These are phyloP conservation scores for Nevesoporus exiguus DNA, from an alignment of 768 basidiomycete species.

Conservation along the genomic window DNA sequence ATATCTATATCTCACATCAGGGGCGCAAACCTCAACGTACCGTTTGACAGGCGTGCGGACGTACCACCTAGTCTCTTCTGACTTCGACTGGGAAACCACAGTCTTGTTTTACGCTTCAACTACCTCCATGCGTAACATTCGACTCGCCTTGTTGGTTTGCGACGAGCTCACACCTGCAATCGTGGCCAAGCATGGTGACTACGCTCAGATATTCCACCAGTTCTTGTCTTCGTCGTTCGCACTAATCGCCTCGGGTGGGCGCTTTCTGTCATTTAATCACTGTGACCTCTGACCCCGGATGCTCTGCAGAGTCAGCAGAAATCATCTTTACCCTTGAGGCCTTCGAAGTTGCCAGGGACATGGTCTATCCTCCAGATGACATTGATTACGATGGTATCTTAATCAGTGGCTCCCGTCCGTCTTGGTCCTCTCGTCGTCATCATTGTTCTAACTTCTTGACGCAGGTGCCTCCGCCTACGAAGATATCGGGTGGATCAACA, in stretches of 20 bases:
- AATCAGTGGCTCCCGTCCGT: constrained; percentile 79
- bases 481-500: constrained; percentile 18
- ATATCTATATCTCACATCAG: too few species aligned
- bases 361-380: constrained; percentile 57
- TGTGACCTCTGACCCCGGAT: neutral
- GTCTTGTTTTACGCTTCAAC: neutral
- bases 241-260: constrained; percentile 11
- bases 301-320: neutral
- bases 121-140: neutral
- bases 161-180: neutral
- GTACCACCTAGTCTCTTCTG: too few species aligned
- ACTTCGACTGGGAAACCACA: too few species aligned
- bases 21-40: too few species aligned
- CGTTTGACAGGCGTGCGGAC: too few species aligned
- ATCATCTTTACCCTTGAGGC: constrained; percentile 52
- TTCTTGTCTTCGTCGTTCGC: constrained; percentile 40
- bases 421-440: neutral
- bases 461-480: neutral
- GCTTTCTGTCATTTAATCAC: neutral
- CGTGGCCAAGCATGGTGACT: constrained; percentile 48
- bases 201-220: constrained; percentile 46
- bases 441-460: neutral
- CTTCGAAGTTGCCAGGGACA: constrained; percentile 66
- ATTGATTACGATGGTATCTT: constrained; percentile 63
- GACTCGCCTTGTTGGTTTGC: neutral